Conservation (phyloP, 345 rosid species). For the Eucalyptus virginea region DNA sequence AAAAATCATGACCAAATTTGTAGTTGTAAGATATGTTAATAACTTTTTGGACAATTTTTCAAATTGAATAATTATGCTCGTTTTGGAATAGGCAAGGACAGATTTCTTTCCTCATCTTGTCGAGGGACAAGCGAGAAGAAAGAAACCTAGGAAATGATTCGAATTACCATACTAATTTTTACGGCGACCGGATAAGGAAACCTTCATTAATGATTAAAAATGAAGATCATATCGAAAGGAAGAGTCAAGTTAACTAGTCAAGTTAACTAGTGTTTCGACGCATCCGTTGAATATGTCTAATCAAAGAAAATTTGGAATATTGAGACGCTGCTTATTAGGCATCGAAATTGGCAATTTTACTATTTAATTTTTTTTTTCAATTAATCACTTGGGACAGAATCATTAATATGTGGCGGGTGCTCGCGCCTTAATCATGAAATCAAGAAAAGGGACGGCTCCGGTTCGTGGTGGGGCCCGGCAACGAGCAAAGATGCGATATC, state of each 20-base stretch:
- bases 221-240: too few relatives aligned
- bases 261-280: background rate
- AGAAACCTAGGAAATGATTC: background rate
- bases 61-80: background rate
- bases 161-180: background rate
- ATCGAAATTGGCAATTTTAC: background rate
- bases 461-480: background rate
- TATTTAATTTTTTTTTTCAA: too few relatives aligned
- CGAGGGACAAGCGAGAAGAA: background rate
- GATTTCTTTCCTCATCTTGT: background rate
- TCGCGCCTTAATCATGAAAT: background rate
- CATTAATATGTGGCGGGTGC: background rate
- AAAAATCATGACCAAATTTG: too few relatives aligned
- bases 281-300: background rate
- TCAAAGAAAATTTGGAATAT: too few relatives aligned
- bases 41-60: too few relatives aligned
- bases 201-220: background rate
- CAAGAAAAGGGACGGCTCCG: background rate
- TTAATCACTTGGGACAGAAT: too few relatives aligned
- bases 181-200: background rate
- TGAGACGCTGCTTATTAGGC: background rate
- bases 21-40: rapidly evolving
- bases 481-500: background rate
- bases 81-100: background rate
- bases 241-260: background rate